Percentiles rank a stretch among this genome's conserved stretches.
Evolutionary conservation across 371 early-diverging fungal genomes (phyloP).

Genomic region (Mortierella sp.): DNA sequence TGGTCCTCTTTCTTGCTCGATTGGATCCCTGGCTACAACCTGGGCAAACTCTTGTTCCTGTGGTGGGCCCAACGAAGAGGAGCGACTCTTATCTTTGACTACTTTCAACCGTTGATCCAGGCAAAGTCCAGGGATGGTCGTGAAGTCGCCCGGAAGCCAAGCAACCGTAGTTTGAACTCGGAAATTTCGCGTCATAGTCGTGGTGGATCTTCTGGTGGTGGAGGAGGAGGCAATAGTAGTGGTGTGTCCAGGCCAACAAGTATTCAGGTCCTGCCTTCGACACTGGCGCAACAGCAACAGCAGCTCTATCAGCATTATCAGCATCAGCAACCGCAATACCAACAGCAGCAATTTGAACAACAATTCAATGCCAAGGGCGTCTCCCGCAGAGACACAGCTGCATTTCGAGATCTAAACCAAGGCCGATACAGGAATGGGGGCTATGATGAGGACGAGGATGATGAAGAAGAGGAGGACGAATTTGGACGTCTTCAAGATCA

Average conservation of each 20-base stretch:
- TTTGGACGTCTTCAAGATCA: slow-evolving; percentile 11
- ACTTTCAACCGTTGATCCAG: slow-evolving; percentile 53
- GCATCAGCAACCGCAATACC: slow-evolving; percentile 41
- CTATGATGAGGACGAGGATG: slow-evolving; percentile 31
- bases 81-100: slow-evolving; percentile 49
- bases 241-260: slow-evolving; percentile 26
- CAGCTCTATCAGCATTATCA: slow-evolving; percentile 40
- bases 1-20: slow-evolving; percentile 52
- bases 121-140: slow-evolving; percentile 53
- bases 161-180: slow-evolving; percentile 38
- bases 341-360: slow-evolving; percentile 42
- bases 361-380: slow-evolving; percentile 36
- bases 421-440: slow-evolving; percentile 19
- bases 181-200: slow-evolving; percentile 31
- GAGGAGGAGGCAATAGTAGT: slow-evolving; percentile 10
- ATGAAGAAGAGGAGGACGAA: slow-evolving; percentile 9
- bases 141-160: slow-evolving; percentile 47
- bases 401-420: slow-evolving; percentile 33
- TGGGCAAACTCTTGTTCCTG: slow-evolving; percentile 48
- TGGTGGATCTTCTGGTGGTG: slow-evolving; percentile 23
- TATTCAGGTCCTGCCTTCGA: slow-evolving; percentile 40
- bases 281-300: slow-evolving; percentile 32
- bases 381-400: slow-evolving; percentile 34
- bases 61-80: slow-evolving; percentile 55
- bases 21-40: slow-evolving; percentile 53